Evolutionary conservation across 305 asterid genomes (phyloP), one percentile per base, ranked within the genome.

Genomic region (Stenogyne calaminthoides): DNA sequence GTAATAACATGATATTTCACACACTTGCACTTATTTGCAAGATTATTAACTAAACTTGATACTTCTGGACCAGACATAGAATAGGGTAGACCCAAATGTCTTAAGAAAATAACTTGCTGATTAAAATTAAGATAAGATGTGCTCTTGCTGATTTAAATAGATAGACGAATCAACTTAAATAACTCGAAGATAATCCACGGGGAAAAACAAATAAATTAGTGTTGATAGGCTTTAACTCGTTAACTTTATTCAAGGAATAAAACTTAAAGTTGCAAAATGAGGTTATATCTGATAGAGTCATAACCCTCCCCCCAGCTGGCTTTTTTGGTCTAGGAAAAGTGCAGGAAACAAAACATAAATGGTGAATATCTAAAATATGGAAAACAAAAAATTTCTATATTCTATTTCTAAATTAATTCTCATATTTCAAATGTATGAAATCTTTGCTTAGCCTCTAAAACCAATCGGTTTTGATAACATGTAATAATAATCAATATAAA

Each of bases 91-190:
- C n/a, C n/a, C n/a, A n/a, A n/a, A n/a, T n/a, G n/a, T n/a, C n/a
- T n/a, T n/a, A n/a, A n/a, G n/a, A n/a, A n/a, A n/a, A n/a, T n/a
- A n/a, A n/a, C n/a, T n/a, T n/a, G n/a, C n/a, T n/a, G n/a, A n/a
- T n/a, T n/a, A n/a, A n/a, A n/a, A n/a, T n/a, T n/a, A n/a, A n/a
- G n/a, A n/a, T n/a, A n/a, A n/a, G n/a, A 57, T 14, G 15, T 47
- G 42, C 67, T 49, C 40, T 44, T 5, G 40, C 32, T 3, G 46
- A 56, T 36, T 25, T 64, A 20, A 16, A 29, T 67, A 22, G 32
- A 46, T 20, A 59, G 34, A 70, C 29, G 36, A 44, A 18, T 39
- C 66, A 40, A 62, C 46, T 72, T n/a, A 68, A 67, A 54, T 29
- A 49, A 60, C 69, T 71, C 60, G 34, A 54, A 32, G 49, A 40